Percentiles rank a stretch among this genome's conserved stretches.
phyloP scores from a whole-genome alignment of 345 rosid genomes.

The Camelina neglecta region DNA sequence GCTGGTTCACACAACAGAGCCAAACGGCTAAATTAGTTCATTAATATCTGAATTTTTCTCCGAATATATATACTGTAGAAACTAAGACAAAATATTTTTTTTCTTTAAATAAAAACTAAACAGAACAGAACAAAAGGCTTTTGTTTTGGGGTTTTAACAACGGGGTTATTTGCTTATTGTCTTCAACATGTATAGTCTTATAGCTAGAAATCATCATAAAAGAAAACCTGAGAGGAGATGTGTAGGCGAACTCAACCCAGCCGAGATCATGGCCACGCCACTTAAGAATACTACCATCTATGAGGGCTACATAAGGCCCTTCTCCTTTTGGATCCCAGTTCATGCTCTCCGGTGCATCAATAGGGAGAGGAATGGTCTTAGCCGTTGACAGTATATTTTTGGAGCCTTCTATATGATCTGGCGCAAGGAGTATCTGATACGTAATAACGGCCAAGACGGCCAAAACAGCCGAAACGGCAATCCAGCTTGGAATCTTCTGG shows the following conservation, averaged over 20 bases:
- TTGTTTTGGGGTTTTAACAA: neutral
- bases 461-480: neutral
- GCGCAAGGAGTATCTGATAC: conserved; percentile 3
- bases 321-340: conserved; percentile 35
- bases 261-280: conserved; percentile 43
- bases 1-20: too few relatives aligned
- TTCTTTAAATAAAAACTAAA: too few relatives aligned
- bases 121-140: too few relatives aligned
- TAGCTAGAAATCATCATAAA: neutral
- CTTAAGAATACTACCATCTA: conserved; percentile 40
- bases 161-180: neutral
- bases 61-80: too few relatives aligned
- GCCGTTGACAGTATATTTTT: neutral
- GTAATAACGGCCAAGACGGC: neutral
- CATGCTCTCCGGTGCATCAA: conserved; percentile 39
- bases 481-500: neutral
- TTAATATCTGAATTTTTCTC: too few relatives aligned
- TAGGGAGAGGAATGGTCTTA: conserved; percentile 26
- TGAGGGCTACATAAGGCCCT: conserved; percentile 37
- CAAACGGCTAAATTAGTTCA: too few relatives aligned
- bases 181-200: neutral
- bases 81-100: too few relatives aligned
- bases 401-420: conserved; percentile 5
- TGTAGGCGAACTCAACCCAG: conserved; percentile 64
- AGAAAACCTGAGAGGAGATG: conserved; percentile 53